A percentile compares a stretch with the other conserved stretches of the same genome.
These are phyloP conservation scores for Baudoinia panamericana DNA, from an alignment of 495 filamentous ascomycete species.

Conservation along the genomic window DNA sequence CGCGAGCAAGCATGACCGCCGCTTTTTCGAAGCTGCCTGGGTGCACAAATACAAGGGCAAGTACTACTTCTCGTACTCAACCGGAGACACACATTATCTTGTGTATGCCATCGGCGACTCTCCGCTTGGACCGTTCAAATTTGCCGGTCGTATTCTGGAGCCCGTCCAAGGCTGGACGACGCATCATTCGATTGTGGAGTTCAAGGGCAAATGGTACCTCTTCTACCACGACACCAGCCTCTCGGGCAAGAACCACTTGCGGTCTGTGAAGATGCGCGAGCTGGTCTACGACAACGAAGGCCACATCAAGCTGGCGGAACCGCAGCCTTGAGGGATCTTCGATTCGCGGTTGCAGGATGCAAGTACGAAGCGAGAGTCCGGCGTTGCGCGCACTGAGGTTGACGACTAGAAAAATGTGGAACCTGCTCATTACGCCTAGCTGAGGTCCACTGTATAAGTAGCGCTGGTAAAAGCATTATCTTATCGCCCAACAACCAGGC, in stretches of 20 bases:
- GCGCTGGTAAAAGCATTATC: no score
- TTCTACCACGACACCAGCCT: slow-evolving; percentile 62
- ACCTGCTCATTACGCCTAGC: no score
- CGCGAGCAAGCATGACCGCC: slow-evolving; percentile 53
- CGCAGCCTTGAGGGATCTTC: slow-evolving; percentile 16
- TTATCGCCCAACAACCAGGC: no score
- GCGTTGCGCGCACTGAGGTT: no score
- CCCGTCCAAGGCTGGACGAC: slow-evolving; percentile 69
- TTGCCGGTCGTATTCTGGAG: slow-evolving; percentile 55
- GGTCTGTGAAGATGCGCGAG: slow-evolving; percentile 58
- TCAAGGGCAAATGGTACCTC: slow-evolving; percentile 52
- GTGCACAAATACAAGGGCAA: slow-evolving; percentile 50
- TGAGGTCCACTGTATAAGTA: no score
- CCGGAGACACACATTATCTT: slow-evolving; percentile 61
- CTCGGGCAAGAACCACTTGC: slow-evolving; percentile 51
- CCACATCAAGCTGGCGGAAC: slow-evolving; percentile 35
- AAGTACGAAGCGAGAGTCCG: no score
- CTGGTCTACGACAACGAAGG: slow-evolving; percentile 55
- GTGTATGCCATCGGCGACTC: slow-evolving; percentile 47
- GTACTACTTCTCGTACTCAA: slow-evolving; percentile 68
- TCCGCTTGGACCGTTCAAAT: slow-evolving; percentile 58
- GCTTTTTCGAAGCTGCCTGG: slow-evolving; percentile 73
- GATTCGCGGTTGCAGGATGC: no score
- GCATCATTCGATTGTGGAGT: slow-evolving; percentile 66
- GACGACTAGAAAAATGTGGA: no score